Base-by-base conservation (phyloP, 306 rosid species). In the Vigna angularis region DNA sequence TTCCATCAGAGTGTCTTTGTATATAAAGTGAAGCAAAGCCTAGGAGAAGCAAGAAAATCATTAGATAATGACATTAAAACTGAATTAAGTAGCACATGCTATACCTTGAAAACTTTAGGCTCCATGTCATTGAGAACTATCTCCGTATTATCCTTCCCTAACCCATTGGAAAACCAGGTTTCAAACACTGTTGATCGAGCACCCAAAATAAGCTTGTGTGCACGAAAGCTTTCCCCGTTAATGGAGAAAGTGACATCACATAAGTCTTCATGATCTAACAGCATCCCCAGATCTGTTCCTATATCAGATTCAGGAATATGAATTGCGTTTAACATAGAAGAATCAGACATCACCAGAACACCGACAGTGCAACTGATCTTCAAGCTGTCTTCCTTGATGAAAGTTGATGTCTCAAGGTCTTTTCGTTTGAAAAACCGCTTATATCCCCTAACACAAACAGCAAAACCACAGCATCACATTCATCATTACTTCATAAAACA, bases 361-460 rank as follows among this genome's bases (percentile, higher is more conserved):
- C 98, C 99, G 79, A 95, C 97, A 49, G 96, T 92, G 83, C 98
- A 92, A 79, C 92, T 92, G 66, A 94, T 94, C 86, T 87, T 92
- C 90, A 94, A 85, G 86, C 97, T 89, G 78, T 95, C 97, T 77
- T 94, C 96, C 84, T 94, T 92, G 3, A 94, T 89, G 65, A 84
- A 94, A 48, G 84, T 81, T 0, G 97, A 92, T 0, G 87, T 75
- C 80, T 94, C 98, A 4, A 94, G 98, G 63, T 86, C 78, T 40
- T 89, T 84, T 51, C 97, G 88, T 64, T 91, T 85, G 84, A 89
- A 90, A 80, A 90, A 94, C 4, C 95, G 91, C 34, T 90, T 94
- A 79, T 90, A 92, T 24, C 98, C 98, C 98, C 97, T 94, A 47
- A 62, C 68, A 80, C 16, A 55, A 0, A 22, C n/a, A 50, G 74